phyloP scores from a whole-genome alignment of 2,329 filamentous ascomycete genomes.

The Cadophora gregata region DNA sequence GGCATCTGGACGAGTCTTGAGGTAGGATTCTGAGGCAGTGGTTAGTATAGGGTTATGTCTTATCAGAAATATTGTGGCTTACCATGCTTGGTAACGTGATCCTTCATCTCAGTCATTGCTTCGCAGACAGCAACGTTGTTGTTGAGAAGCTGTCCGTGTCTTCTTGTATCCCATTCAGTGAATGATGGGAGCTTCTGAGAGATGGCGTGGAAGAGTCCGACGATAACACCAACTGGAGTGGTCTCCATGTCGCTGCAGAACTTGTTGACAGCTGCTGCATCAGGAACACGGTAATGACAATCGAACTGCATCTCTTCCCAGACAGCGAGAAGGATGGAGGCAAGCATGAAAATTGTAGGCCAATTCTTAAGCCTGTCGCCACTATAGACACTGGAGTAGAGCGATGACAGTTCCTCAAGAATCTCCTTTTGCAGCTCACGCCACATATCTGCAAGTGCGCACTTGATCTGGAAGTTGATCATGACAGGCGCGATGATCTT shows the following conservation, averaged over 20 bases:
- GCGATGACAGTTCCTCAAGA: slow-evolving; percentile 85
- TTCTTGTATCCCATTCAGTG: slow-evolving; percentile 90
- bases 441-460: slow-evolving; percentile 97
- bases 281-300: slow-evolving; percentile 92
- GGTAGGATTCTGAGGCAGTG: slow-evolving; percentile 74
- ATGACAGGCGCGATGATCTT: slow-evolving; percentile 94
- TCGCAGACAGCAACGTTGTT: slow-evolving; percentile 93
- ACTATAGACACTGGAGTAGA: slow-evolving; percentile 98
- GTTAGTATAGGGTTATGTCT: slow-evolving; percentile 49
- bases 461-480: slow-evolving; percentile 99
- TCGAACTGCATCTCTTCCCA: slow-evolving; percentile 99
- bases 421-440: slow-evolving; percentile 96
- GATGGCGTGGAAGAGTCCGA: slow-evolving; percentile 96
- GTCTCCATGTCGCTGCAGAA: slow-evolving; percentile 98
- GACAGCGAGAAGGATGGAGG: slow-evolving; percentile 88
- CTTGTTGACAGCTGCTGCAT: slow-evolving; percentile 83
- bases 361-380: slow-evolving; percentile 98
- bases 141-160: slow-evolving; percentile 88
- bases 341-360: slow-evolving; percentile 98
- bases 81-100: slow-evolving; percentile 95
- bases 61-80: slow-evolving; percentile 48
- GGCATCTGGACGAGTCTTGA: slow-evolving; percentile 75
- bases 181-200: slow-evolving; percentile 94
- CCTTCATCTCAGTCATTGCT: slow-evolving; percentile 93
- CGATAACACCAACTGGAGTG: slow-evolving; percentile 93